Evolutionary conservation across 352 stramenopile genomes (phyloP).

Genomic region (Globisporangium parvum): DNA sequence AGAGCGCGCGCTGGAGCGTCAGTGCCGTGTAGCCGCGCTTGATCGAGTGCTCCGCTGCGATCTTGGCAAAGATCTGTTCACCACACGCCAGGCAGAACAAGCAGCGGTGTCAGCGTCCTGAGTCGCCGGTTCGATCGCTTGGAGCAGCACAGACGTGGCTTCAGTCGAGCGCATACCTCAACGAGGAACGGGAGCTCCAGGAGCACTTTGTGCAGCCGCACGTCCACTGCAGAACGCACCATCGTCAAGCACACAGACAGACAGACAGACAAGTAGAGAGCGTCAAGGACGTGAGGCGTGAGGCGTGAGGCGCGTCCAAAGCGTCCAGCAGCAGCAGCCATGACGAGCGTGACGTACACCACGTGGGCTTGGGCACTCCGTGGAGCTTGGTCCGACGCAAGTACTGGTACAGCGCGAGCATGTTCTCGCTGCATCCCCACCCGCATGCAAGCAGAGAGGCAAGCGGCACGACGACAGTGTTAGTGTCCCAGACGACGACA

Average conservation of each 20-base stretch:
- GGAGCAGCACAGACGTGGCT: background rate
- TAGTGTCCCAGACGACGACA: background rate
- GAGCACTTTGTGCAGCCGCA: slow-evolving; percentile 57
- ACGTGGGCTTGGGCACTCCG: slow-evolving; percentile 57
- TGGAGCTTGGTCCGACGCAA: slow-evolving; percentile 63
- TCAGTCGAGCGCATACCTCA: slow-evolving; percentile 22
- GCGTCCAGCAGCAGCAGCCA: background rate
- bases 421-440: slow-evolving; percentile 47
- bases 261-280: slow-evolving; percentile 2
- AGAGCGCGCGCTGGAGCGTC: slow-evolving; percentile 48
- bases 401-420: slow-evolving; percentile 80
- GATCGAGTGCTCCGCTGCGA: slow-evolving; percentile 58
- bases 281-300: background rate
- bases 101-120: too few relatives aligned
- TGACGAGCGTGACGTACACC: slow-evolving; percentile 28
- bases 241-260: background rate
- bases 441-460: slow-evolving; percentile 5
- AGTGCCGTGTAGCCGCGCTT: slow-evolving; percentile 57
- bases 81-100: slow-evolving; percentile 1
- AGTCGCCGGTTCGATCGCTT: background rate
- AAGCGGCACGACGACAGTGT: background rate
- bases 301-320: too few relatives aligned
- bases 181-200: slow-evolving; percentile 74
- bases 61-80: slow-evolving; percentile 43
- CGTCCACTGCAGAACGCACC: slow-evolving; percentile 56